These are phyloP conservation scores for Colletotrichum nymphaeae DNA, from an alignment of 2,329 filamentous ascomycete genomes.

Conservation along the genomic window DNA sequence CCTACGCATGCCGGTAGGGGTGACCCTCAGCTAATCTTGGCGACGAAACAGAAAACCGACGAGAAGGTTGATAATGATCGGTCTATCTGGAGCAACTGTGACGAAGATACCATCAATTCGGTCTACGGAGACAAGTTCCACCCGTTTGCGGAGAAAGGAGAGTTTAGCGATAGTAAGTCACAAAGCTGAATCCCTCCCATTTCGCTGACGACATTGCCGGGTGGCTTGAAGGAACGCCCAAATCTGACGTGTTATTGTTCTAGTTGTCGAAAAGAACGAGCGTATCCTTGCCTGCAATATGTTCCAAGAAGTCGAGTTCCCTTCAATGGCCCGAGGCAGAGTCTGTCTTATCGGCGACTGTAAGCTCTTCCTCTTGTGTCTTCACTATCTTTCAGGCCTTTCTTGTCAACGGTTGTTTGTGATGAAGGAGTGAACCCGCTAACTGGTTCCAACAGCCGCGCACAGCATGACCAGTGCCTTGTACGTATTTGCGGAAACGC, in stretches of 20 bases:
- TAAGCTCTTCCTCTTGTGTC: slow-evolving; percentile 4
- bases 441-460: slow-evolving; percentile 30
- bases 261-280: slow-evolving; percentile 37
- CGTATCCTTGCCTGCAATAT: slow-evolving; percentile 37
- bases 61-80: neutral
- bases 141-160: slow-evolving; percentile 36
- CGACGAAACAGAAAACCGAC: neutral
- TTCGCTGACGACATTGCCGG: neutral
- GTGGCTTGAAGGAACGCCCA: neutral
- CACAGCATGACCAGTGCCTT: slow-evolving; percentile 37
- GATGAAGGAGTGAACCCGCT: neutral
- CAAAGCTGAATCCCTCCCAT: neutral
- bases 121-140: slow-evolving; percentile 37
- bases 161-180: slow-evolving; percentile 20
- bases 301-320: slow-evolving; percentile 38
- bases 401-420: neutral
- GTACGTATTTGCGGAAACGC: slow-evolving; percentile 1
- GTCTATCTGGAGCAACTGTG: slow-evolving; percentile 29
- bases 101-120: slow-evolving; percentile 32
- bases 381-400: neutral
- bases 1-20: neutral
- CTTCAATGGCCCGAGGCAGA: slow-evolving; percentile 35
- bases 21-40: neutral
- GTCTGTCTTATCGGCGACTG: slow-evolving; percentile 38
- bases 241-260: neutral